Evolutionary conservation across 108 stramenopile species (phyloP).

Genomic region (Pseudonitzschia pungens): DNA sequence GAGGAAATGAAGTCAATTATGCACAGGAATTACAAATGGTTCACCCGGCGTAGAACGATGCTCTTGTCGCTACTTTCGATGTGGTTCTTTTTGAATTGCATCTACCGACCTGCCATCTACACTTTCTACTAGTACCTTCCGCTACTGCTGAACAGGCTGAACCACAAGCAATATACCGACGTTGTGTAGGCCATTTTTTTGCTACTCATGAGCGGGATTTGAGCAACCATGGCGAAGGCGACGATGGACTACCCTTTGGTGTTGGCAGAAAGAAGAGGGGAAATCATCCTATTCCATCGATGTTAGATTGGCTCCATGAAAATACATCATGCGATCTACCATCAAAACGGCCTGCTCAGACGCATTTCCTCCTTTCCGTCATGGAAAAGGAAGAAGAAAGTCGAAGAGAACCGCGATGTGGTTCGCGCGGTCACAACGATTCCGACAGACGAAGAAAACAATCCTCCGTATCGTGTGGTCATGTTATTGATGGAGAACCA

Average conservation of each 20-base stretch:
- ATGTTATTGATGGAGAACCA: conserved; percentile 5
- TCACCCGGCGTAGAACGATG: no score
- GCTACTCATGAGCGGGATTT: neutral
- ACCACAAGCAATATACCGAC: neutral
- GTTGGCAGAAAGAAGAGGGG: neutral
- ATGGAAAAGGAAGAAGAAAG: conserved; percentile 11
- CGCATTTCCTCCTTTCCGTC: conserved; percentile 1
- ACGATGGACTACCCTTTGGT: no score
- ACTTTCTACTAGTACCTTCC: neutral
- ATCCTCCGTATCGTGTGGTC: neutral
- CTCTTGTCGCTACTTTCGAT: no score
- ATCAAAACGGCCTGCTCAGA: neutral
- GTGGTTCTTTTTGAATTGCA: no score
- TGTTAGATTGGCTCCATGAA: conserved; percentile 11
- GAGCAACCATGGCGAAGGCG: neutral
- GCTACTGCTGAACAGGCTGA: neutral
- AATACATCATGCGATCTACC: conserved; percentile 4
- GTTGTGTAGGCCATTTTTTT: conserved; percentile 1
- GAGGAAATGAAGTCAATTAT: neutral
- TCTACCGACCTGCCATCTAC: no score
- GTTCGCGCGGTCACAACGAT: neutral
- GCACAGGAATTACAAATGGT: no score
- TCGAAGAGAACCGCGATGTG: neutral
- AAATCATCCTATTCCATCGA: neutral
- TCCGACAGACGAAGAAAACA: neutral